These are phyloP conservation scores for Cutaneotrichosporon cutaneum DNA, from an alignment of 1,284 basidiomycete genomes.

Conservation along the genomic window DNA sequence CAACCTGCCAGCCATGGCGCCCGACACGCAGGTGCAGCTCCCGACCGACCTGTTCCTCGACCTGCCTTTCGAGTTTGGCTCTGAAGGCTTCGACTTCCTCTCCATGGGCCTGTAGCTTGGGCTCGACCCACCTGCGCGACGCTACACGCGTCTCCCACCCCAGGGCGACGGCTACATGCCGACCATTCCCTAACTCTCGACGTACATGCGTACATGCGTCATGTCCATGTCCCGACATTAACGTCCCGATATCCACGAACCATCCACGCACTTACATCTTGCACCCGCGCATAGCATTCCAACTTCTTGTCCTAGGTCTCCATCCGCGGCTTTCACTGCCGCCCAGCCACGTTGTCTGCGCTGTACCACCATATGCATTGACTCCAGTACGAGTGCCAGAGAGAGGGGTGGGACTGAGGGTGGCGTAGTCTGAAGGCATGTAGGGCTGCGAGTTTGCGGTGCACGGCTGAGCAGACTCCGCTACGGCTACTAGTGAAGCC, in stretches of 20 bases:
- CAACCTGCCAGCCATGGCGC: neutral
- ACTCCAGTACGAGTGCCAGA: neutral
- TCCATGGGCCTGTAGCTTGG: conserved; percentile 12
- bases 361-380: neutral
- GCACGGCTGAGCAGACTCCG: no score
- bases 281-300: neutral
- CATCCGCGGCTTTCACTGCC: neutral
- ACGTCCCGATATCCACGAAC: neutral
- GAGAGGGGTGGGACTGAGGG: no score
- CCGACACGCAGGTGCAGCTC: conserved; percentile 25
- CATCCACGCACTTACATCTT: neutral
- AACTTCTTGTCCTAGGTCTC: neutral
- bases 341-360: neutral
- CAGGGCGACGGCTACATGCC: no score
- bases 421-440: no score
- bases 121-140: no score
- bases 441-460: no score
- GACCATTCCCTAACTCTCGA: no score
- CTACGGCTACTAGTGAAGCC: no score
- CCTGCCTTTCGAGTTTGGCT: conserved; percentile 40
- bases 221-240: neutral
- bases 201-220: no score
- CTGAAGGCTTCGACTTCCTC: conserved; percentile 41
- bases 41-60: conserved; percentile 35
- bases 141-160: no score